These are phyloP conservation scores for Striga asiatica DNA, from an alignment of 257 asterid genomes.

Conservation along the genomic window DNA sequence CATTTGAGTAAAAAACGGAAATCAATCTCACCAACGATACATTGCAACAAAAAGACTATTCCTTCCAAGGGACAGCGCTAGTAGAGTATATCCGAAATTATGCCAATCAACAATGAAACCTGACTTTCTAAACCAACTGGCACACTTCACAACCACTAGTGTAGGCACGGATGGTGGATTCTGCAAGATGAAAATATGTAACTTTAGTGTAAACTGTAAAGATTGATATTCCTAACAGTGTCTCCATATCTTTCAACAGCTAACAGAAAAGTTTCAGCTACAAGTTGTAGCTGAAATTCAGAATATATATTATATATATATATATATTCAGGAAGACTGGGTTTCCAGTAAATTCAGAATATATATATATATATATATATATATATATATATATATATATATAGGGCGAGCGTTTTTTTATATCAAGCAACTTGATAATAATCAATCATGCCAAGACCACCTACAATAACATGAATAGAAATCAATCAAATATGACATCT, in stretches of 20 bases:
- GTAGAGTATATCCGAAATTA: constrained; percentile 84
- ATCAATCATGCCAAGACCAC: constrained; percentile 2
- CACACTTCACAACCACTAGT: constrained; percentile 83
- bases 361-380: too few relatives aligned
- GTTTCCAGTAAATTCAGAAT: background rate
- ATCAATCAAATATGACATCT: constrained; percentile 1
- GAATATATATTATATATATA: too few relatives aligned
- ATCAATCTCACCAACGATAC: constrained; percentile 58
- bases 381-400: too few relatives aligned
- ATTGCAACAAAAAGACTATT: constrained; percentile 60
- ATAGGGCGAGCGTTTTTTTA: too few relatives aligned
- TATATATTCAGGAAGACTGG: background rate
- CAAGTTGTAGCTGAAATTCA: too few relatives aligned
- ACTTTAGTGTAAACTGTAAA: background rate
- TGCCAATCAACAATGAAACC: constrained; percentile 87
- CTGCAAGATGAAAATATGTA: constrained; percentile 30
- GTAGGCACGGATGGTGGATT: constrained; percentile 99
- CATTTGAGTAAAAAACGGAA: background rate
- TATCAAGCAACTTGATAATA: constrained; percentile 5
- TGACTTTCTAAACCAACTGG: constrained; percentile 72
- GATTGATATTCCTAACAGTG: background rate
- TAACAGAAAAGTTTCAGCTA: too few relatives aligned
- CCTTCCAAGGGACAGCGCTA: constrained; percentile 78
- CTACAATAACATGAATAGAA: background rate
- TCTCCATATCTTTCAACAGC: constrained; percentile 10